Base-by-base conservation (phyloP, 257 asterid genomes). In the Ligustrum vulgare region DNA sequence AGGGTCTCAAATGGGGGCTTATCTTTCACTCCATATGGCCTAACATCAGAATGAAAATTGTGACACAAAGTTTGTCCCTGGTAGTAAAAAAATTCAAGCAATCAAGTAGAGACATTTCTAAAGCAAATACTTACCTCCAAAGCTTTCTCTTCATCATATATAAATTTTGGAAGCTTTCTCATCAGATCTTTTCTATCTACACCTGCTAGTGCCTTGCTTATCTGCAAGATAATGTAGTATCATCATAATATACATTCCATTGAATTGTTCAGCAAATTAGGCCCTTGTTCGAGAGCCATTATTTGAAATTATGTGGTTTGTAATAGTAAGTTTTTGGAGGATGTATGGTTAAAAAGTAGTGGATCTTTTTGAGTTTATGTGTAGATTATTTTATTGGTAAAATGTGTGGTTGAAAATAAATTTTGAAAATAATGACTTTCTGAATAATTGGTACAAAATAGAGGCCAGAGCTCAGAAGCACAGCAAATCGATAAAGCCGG, bases 111-210 rank as follows among this genome's bases (percentile, higher is more conserved):
- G 51, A 35, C 39, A 41, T 8, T 0, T 43, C 11, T 28, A 56
- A 47, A 71, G 13, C 28, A 64, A 67, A 63, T 51, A 28, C 80
- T 79, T 12, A 79, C 88, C 84, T 84, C 88, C 80, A 84, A 62
- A 62, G 86, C 84, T 82, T 84, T 84, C 80, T 84, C 88, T 75
- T 84, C 88, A 15, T 84, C 88, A 56, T 84, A 84, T 71, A 84
- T 77, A 58, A 84, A 84, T 70, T 84, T 84, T 15, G 88, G 88
- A 25, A 84, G 76, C 76, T 84, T 84, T 62, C 86, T 77, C 88
- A 84, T 79, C 34, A 84, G 67, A 54, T 82, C 88, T 70, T 84
- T 84, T 34, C 68, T 76, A 28, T 84, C 86, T 43, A 84, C 60
- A 77, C 78, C 86, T n/a, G 86, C 79, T 33, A 82, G 54, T 33